Percentiles rank a stretch among this genome's conserved stretches.
Evolutionary conservation across 192 early-diverging fungal genomes (phyloP).

Genomic region (Umbelopsis sp.): DNA sequence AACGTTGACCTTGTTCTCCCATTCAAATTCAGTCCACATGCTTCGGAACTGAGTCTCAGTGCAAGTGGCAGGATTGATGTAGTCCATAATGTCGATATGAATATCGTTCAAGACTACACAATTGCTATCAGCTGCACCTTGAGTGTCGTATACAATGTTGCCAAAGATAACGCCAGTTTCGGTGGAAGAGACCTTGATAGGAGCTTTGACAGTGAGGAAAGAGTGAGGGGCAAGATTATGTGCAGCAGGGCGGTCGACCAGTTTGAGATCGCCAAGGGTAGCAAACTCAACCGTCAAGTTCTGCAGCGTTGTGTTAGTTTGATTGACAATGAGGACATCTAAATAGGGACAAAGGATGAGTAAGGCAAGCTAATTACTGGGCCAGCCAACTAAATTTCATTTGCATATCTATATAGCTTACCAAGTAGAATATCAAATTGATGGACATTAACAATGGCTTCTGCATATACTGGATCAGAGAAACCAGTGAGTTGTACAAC

Average conservation of each 20-base stretch:
- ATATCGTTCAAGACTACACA: conserved; percentile 97
- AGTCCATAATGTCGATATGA: conserved; percentile 99
- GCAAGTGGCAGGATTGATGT: conserved; percentile 92
- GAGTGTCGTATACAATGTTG: conserved; percentile 98
- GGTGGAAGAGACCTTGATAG: conserved; percentile 98
- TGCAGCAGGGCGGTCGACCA: conserved; percentile 90
- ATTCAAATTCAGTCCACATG: conserved; percentile 99
- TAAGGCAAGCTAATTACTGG: neutral
- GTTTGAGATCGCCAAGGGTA: conserved; percentile 96
- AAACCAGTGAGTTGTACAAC: conserved; percentile 97
- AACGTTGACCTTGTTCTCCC: conserved; percentile 99
- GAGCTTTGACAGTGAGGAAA: conserved; percentile 94
- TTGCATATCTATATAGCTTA: conserved; percentile 26
- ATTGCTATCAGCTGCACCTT: conserved; percentile 84
- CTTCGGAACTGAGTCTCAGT: conserved; percentile 93
- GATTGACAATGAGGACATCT: conserved; percentile 97
- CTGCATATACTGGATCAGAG: conserved; percentile 98
- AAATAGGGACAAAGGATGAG: conserved; percentile 1
- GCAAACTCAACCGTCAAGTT: conserved; percentile 98
- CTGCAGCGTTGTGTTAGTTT: conserved; percentile 92
- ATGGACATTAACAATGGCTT: conserved; percentile 96
- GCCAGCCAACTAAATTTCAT: no score
- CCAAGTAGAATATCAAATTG: conserved; percentile 96
- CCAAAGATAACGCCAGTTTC: conserved; percentile 98
- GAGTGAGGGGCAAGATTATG: conserved; percentile 89